These are phyloP conservation scores for Hyaloperonospora brassicae DNA, from an alignment of 352 stramenopile genomes.

Conservation along the genomic window DNA sequence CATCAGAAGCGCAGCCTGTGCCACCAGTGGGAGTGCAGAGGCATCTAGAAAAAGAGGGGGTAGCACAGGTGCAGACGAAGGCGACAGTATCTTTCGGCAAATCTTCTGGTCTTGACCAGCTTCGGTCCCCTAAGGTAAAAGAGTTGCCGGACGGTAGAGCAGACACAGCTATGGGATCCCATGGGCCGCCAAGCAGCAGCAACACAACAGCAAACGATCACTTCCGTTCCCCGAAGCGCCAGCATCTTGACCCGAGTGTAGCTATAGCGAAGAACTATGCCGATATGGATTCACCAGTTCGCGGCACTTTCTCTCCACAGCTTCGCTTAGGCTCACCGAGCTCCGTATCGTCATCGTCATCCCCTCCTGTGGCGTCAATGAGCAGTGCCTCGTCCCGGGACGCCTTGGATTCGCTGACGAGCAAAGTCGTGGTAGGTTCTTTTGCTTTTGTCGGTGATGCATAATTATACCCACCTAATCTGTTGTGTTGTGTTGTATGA, in stretches of 20 bases:
- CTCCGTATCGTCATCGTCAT: constrained; percentile 52
- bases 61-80: constrained; percentile 1
- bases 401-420: constrained; percentile 45
- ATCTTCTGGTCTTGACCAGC: constrained; percentile 1
- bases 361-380: constrained; percentile 29
- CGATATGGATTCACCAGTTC: constrained; percentile 32
- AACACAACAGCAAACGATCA: constrained; percentile 16
- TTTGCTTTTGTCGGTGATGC: not conserved
- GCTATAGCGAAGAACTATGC: constrained; percentile 20
- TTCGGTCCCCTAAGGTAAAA: constrained; percentile 10
- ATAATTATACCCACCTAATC: not conserved
- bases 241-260: constrained; percentile 25
- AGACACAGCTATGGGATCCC: constrained; percentile 1
- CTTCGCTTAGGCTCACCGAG: constrained; percentile 30
- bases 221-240: constrained; percentile 44
- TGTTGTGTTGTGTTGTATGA: constrained; percentile 2
- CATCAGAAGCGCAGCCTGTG: not conserved
- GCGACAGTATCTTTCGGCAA: constrained; percentile 1
- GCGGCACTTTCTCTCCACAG: no score
- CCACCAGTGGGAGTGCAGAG: not conserved
- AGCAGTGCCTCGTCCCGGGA: constrained; percentile 27
- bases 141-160: constrained; percentile 10
- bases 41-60: constrained; percentile 1
- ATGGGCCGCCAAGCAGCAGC: constrained; percentile 3
- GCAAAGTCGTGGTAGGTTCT: constrained; percentile 40